Conservation (phyloP, 352 stramenopile genomes). For the Phytopythium delawarense region DNA sequence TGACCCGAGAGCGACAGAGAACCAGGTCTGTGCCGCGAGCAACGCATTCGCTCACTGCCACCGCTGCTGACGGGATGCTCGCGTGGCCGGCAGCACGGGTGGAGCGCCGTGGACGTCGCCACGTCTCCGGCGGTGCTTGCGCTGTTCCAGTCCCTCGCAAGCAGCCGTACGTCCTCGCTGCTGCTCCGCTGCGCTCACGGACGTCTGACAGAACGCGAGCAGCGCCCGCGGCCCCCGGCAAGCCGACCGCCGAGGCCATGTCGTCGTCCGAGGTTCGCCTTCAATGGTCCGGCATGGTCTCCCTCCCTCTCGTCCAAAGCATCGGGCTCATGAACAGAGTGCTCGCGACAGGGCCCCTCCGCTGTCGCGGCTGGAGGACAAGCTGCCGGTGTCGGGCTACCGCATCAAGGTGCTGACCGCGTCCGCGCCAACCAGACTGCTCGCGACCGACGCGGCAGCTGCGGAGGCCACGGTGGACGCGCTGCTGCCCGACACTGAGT, state of each 20-base stretch:
- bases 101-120: conserved; percentile 63
- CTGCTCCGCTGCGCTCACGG: neutral
- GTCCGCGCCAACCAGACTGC: conserved; percentile 6
- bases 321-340: neutral
- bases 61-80: neutral
- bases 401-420: conserved; percentile 34
- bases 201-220: neutral
- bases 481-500: conserved; percentile 36
- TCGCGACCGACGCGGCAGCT: conserved; percentile 26
- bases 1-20: conserved; percentile 44
- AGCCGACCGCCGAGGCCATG: neutral
- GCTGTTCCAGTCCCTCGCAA: conserved; percentile 35
- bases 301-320: neutral
- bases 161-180: conserved; percentile 25
- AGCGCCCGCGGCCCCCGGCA: conserved; percentile 31
- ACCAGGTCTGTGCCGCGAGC: conserved; percentile 17
- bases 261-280: conserved; percentile 1
- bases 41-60: neutral
- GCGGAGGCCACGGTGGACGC: conserved; percentile 23
- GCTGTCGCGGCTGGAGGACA: conserved; percentile 31
- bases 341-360: conserved; percentile 20
- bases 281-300: neutral
- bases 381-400: conserved; percentile 60
- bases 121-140: conserved; percentile 34
- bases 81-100: conserved; percentile 31